A percentile compares a stretch with the other conserved stretches of the same genome.
Evolutionary conservation across 2,329 filamentous ascomycete genomes (phyloP).

Genomic region (Phoma sp.): DNA sequence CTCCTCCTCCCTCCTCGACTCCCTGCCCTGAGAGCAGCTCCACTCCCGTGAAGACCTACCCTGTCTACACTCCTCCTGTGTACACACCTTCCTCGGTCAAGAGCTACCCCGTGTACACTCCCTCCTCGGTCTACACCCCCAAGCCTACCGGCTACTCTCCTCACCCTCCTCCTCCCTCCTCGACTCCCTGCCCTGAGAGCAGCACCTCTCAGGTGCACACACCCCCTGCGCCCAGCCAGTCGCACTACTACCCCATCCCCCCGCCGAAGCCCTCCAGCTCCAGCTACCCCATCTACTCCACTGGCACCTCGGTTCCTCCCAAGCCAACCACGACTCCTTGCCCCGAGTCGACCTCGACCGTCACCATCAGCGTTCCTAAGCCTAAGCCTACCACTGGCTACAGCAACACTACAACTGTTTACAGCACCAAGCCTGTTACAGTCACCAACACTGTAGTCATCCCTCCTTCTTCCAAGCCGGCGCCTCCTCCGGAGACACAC

Average conservation of each 20-base stretch:
- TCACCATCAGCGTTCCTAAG: not conserved
- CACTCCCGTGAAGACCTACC: not conserved
- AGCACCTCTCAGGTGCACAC: conserved; percentile 10
- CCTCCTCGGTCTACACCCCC: not conserved
- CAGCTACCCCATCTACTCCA: not conserved
- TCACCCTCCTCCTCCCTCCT: not conserved
- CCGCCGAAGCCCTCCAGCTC: not conserved
- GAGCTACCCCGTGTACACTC: conserved; percentile 2
- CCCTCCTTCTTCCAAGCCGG: not conserved
- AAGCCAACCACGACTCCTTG: conserved; percentile 13
- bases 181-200: conserved; percentile 15
- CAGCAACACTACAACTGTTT: conserved; percentile 7
- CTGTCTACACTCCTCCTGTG: not conserved
- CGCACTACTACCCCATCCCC: conserved; percentile 1
- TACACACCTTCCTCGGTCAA: not conserved
- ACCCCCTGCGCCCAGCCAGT: conserved; percentile 8
- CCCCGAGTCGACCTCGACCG: not conserved
- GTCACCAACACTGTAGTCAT: conserved; percentile 5
- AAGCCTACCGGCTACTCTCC: not conserved
- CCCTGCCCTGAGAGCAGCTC: not conserved
- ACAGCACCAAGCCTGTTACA: conserved; percentile 6
- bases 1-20: not conserved
- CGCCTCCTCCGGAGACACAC: conserved; percentile 1
- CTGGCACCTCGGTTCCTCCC: not conserved
- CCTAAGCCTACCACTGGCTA: conserved; percentile 14